These are phyloP conservation scores for Dryas integrifolia DNA, from an alignment of 331 rosid genomes.

Conservation along the genomic window DNA sequence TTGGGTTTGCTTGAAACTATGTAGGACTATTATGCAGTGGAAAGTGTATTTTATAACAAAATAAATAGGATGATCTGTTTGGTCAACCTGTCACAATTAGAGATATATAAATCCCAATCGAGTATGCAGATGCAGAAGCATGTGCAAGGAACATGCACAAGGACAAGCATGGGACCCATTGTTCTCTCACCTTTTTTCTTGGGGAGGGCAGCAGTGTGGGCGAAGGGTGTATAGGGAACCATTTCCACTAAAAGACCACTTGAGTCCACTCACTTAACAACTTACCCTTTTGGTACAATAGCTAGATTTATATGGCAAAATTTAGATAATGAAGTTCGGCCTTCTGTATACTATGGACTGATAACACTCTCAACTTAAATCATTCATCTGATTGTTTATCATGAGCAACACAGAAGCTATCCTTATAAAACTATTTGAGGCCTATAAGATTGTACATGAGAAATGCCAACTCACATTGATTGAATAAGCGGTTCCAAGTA, in stretches of 20 bases:
- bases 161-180: background rate
- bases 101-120: background rate
- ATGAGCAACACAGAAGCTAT: background rate
- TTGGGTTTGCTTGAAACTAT: no score
- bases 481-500: constrained; percentile 92
- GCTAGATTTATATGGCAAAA: background rate
- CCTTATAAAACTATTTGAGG: background rate
- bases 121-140: background rate
- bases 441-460: background rate
- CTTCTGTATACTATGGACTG: background rate
- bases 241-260: background rate
- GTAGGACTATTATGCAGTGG: background rate
- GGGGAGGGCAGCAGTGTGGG: no score
- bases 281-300: background rate
- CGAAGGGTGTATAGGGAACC: no score
- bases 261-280: background rate
- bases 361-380: background rate
- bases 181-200: background rate
- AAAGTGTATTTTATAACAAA: background rate
- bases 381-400: background rate
- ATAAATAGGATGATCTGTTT: background rate
- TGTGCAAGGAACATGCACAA: no score
- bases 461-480: constrained; percentile 64
- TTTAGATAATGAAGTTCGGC: background rate
- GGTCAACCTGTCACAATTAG: background rate